These are phyloP conservation scores for Gelatoporia subvermispora DNA, from an alignment of 768 basidiomycete species.

Conservation along the genomic window DNA sequence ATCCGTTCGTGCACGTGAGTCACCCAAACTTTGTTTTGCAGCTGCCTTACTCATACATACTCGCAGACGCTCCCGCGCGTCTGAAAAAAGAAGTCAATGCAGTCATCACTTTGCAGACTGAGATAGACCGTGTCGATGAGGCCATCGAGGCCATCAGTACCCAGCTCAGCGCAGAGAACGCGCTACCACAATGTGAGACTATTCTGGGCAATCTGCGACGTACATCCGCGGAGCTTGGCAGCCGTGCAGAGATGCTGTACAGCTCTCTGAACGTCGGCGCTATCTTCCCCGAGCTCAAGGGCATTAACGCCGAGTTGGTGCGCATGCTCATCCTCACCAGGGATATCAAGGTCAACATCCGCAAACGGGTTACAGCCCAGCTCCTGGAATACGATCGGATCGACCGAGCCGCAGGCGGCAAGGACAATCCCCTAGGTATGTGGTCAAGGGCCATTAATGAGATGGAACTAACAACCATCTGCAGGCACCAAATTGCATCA, in stretches of 20 bases:
- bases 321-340: conserved; percentile 27
- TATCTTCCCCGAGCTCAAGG: conserved; percentile 29
- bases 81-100: too few species aligned
- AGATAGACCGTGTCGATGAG: too few species aligned
- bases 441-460: too few species aligned
- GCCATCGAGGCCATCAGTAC: conserved; percentile 4
- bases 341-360: conserved; percentile 36
- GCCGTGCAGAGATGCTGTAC: conserved; percentile 29
- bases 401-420: conserved; percentile 23
- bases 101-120: too few species aligned
- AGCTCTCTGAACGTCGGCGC: conserved; percentile 30
- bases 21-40: neutral
- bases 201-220: conserved; percentile 22
- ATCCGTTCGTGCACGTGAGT: conserved; percentile 26
- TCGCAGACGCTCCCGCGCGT: too few species aligned
- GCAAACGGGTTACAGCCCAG: conserved; percentile 27
- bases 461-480: too few species aligned
- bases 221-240: conserved; percentile 18
- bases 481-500: too few species aligned
- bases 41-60: too few species aligned
- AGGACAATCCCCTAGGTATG: too few species aligned
- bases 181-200: conserved; percentile 25
- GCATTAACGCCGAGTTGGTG: conserved; percentile 26
- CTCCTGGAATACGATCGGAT: conserved; percentile 37
- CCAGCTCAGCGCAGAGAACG: conserved; percentile 25